Conservation (phyloP, 73 alveolate species). For the Durusdinium trenchii region DNA sequence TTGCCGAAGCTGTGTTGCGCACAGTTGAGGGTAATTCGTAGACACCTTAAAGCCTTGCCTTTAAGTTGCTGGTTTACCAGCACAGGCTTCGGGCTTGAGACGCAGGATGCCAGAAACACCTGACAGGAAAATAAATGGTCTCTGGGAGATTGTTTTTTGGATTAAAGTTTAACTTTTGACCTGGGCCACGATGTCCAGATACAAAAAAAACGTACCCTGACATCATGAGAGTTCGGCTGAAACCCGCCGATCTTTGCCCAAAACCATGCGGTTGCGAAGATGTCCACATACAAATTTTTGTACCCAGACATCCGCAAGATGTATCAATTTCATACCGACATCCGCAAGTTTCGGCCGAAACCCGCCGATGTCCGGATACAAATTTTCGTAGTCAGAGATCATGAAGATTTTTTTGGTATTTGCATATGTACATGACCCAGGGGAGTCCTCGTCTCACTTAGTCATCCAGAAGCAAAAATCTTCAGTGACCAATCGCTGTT, state of each 20-base stretch:
- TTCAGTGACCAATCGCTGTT: too few relatives aligned
- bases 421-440: neutral
- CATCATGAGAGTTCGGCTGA: slow-evolving; percentile 20
- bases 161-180: neutral
- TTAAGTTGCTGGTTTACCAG: neutral
- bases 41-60: too few relatives aligned
- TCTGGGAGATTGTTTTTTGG: neutral
- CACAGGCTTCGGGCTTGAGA: neutral
- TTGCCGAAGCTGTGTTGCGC: neutral
- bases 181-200: neutral
- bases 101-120: neutral
- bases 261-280: neutral
- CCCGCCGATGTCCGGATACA: neutral
- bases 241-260: neutral
- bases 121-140: too few relatives aligned
- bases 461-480: neutral
- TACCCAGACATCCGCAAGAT: neutral
- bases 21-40: too few relatives aligned
- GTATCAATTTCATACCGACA: neutral
- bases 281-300: neutral
- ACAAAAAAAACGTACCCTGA: neutral
- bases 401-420: neutral
- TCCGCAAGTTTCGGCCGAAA: neutral
- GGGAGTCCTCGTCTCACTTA: neutral
- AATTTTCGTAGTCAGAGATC: neutral